Evolutionary conservation across 2,329 filamentous ascomycete species (phyloP), one percentile per base, ranked within the genome.

Genomic region (Pseudocercospora fijiensis): DNA sequence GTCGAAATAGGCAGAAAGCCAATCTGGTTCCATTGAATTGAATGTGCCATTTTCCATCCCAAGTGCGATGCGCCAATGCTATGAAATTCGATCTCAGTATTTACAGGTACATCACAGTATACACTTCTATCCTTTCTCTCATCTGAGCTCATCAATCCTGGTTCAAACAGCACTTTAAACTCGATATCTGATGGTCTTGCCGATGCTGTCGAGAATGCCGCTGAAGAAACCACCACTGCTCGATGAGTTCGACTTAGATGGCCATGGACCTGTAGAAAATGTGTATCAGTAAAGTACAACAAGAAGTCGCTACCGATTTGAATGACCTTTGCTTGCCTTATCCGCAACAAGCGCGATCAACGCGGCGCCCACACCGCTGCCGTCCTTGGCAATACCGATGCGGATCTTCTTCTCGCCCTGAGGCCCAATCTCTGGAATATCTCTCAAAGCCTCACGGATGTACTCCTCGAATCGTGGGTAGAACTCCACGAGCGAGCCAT

Each of bases 331-430:
- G 65, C 69, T 64, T 13, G 70, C 86, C 73, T 84, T 81, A 1
- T 90, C 90, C 1, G 94, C 94, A 27, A 97, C 90, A 57, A 97
- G 85, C 58, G 95, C 95, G 78, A 98, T 98, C 71, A 99, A 81
- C 45, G 95, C 95, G 2, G 95, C 95, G 59, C 95, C 95, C n/a
- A 96, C 91, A 67, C 92, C 95, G 68, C 90, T 95, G 55, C 95
- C 95, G 76, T 99, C 95, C 83, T 96, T 97, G 66, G 95, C 95
- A 73, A 98, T 95, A 22, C 94, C 95, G 73, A 99, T 97, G 62
- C 92, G 85, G 69, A 99, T 90, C 78, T 88, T 90, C 79, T 90
- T 89, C 69, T 96, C 92, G 10, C 93, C 92, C 62, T 85, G 81
- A 52, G 83, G 80, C 4, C 94, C 94, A 71, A 98, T 90, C 65